Conservation (phyloP, 73 alveolate genomes). For the Paramecium sonneborni region DNA sequence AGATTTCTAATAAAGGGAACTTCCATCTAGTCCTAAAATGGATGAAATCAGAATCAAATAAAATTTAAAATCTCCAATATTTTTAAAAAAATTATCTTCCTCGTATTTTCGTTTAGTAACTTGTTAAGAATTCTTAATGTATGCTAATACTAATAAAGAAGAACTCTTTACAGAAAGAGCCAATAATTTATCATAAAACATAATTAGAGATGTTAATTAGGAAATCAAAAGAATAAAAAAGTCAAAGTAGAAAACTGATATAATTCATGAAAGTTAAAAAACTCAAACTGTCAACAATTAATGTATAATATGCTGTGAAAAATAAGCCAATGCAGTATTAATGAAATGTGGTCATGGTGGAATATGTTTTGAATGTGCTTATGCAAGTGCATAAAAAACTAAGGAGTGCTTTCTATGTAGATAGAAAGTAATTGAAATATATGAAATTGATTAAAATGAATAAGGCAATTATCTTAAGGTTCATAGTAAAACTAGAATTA, state of each 20-base stretch:
- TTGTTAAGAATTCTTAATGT: neutral
- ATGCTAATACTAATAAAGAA: neutral
- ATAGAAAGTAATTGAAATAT: neutral
- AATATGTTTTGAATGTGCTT: conserved; percentile 65
- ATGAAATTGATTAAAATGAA: conserved; percentile 7
- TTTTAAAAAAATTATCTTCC: neutral
- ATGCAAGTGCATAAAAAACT: neutral
- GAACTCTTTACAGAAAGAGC: conserved; percentile 52
- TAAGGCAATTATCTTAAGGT: neutral
- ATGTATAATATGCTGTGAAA: conserved; percentile 59
- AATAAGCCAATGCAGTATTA: conserved; percentile 53
- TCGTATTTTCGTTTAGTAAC: neutral
- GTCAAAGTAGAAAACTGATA: neutral
- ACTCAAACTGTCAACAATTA: neutral
- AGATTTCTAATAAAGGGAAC: neutral
- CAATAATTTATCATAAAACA: neutral
- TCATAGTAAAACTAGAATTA: neutral
- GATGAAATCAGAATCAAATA: neutral
- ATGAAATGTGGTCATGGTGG: conserved; percentile 73
- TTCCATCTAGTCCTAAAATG: neutral
- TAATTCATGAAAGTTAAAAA: neutral
- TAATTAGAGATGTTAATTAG: neutral
- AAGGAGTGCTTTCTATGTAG: conserved; percentile 42
- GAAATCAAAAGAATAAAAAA: neutral
- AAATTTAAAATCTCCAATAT: neutral